Conservation (phyloP, 2,329 filamentous ascomycete species). For the Sarocladium oryzae region DNA sequence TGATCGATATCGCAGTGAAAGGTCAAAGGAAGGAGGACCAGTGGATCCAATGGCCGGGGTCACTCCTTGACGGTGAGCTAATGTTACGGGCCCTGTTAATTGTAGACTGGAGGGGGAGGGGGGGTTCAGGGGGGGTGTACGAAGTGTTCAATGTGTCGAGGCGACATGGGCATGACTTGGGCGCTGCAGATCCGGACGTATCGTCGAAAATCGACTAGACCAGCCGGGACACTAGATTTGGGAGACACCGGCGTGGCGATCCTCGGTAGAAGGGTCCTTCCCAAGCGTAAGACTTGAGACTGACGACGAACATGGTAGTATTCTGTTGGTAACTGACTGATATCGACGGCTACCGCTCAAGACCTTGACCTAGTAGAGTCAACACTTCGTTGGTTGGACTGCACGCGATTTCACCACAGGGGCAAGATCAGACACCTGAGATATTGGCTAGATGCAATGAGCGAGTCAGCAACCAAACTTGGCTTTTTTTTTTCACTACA, state of each 20-base stretch:
- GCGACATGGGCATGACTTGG: not conserved
- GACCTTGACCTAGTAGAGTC: not conserved
- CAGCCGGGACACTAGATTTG: slow-evolving; percentile 5
- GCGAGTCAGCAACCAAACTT: not conserved
- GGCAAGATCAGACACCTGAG: not conserved
- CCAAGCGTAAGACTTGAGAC: not conserved
- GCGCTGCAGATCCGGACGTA: slow-evolving; percentile 8
- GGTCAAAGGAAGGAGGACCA: not conserved
- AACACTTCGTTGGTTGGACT: not conserved
- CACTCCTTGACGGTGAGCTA: slow-evolving; percentile 7
- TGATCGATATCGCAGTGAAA: not conserved
- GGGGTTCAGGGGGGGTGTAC: not conserved
- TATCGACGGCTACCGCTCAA: not conserved
- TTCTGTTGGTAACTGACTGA: not conserved
- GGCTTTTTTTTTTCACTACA: not conserved
- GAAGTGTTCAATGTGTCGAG: not conserved
- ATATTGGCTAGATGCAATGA: not conserved
- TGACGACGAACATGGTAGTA: not conserved
- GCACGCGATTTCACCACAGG: not conserved
- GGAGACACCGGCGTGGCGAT: slow-evolving; percentile 6
- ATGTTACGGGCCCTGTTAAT: slow-evolving; percentile 7
- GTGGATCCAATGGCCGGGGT: slow-evolving; percentile 2
- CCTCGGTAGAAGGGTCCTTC: slow-evolving; percentile 2
- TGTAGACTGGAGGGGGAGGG: not conserved
- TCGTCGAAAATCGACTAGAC: slow-evolving; percentile 7